A percentile compares a stretch with the other conserved stretches of the same genome.
Evolutionary conservation across 176 grass and related monocot genomes (phyloP).

Genomic region (Elaeis guineensis): DNA sequence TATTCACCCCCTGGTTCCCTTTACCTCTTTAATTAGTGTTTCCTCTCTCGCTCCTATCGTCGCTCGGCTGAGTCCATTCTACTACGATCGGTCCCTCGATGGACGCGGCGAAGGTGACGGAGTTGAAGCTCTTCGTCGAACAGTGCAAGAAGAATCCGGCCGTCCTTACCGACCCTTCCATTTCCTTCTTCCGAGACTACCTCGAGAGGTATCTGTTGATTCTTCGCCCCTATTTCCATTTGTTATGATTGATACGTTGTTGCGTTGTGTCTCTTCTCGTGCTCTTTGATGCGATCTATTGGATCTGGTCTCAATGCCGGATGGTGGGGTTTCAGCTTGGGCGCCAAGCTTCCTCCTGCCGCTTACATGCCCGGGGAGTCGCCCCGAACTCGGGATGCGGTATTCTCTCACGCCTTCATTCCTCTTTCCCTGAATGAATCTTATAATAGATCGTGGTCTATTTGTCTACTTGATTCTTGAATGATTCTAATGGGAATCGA

Average conservation of each 20-base stretch:
- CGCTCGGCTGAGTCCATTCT: too few species aligned
- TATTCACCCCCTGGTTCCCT: too few species aligned
- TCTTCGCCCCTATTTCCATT: not conserved
- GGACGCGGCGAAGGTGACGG: slow-evolving; percentile 46
- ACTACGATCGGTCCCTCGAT: slow-evolving; percentile 8
- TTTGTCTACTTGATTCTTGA: too few species aligned
- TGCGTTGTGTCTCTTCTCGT: too few species aligned
- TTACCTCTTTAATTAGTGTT: too few species aligned
- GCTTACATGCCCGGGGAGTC: slow-evolving; percentile 20
- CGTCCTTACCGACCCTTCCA: slow-evolving; percentile 57
- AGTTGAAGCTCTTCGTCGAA: slow-evolving; percentile 52
- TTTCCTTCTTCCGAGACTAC: slow-evolving; percentile 92
- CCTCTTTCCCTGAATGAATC: too few species aligned
- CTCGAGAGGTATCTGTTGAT: slow-evolving; percentile 25
- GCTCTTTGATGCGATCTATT: too few species aligned
- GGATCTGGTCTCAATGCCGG: too few species aligned
- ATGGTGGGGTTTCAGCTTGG: slow-evolving; percentile 31
- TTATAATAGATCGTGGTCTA: too few species aligned
- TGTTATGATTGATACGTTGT: not conserved
- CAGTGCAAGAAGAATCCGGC: slow-evolving; percentile 69
- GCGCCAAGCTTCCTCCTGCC: slow-evolving; percentile 48
- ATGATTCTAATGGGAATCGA: too few species aligned
- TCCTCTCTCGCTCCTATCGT: too few species aligned
- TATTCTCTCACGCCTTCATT: not conserved
- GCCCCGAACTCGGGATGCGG: not conserved